phyloP scores from a whole-genome alignment of 176 grass and related monocot genomes.

The Oryza meyeriana region DNA sequence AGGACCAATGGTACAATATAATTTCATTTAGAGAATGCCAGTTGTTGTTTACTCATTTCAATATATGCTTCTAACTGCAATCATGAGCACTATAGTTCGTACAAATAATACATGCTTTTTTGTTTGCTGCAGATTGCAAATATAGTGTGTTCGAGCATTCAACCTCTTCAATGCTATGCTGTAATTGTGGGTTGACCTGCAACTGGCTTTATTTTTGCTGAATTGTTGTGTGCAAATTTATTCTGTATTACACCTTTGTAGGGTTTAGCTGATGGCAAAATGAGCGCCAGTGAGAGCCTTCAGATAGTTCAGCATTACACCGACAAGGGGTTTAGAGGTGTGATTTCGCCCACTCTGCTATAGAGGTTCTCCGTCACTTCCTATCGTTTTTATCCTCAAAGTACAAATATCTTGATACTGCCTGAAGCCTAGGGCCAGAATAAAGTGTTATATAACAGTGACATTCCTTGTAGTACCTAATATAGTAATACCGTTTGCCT shows the following conservation, averaged over 20 bases:
- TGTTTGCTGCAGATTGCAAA: slow-evolving; percentile 71
- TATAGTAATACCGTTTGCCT: not conserved
- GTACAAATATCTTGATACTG: not conserved
- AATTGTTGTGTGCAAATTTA: not conserved
- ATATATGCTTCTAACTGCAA: not conserved
- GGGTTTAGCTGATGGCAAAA: slow-evolving; percentile 52
- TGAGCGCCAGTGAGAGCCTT: slow-evolving; percentile 51
- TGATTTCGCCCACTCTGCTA: not conserved
- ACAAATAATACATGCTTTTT: slow-evolving; percentile 9
- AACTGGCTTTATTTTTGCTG: not conserved
- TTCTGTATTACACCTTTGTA: slow-evolving; percentile 26
- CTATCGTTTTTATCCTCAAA: not conserved
- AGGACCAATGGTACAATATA: not conserved
- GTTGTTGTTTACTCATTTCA: not conserved
- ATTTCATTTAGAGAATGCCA: not conserved
- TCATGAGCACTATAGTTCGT: not conserved
- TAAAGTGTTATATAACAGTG: not conserved
- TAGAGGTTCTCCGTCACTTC: not conserved
- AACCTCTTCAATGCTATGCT: slow-evolving; percentile 69
- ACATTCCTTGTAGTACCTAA: not conserved
- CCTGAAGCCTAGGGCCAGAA: not conserved
- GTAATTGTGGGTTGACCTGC: slow-evolving; percentile 46
- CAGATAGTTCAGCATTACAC: slow-evolving; percentile 55
- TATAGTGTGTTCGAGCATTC: slow-evolving; percentile 79
- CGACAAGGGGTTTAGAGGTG: slow-evolving; percentile 88